Evolutionary conservation across 306 rosid genomes (phyloP), one percentile per base, ranked within the genome.

Genomic region (Elaeagnus macrophylla): DNA sequence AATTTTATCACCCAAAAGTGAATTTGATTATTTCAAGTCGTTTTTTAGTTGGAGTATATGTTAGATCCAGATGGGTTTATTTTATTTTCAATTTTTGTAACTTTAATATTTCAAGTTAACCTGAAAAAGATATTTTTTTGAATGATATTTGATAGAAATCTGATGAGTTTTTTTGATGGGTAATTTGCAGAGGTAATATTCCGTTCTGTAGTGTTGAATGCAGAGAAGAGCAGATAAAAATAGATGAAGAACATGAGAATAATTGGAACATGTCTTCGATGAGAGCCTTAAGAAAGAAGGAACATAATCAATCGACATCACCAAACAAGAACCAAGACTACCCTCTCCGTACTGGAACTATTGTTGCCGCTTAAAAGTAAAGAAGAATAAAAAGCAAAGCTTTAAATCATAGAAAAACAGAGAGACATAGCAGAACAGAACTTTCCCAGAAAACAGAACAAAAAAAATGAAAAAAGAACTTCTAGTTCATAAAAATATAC

Each of bases 181-280:
- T 55, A 17, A 7, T 48, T 50, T 73, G 56, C 93, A 91, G 97
- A 76, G 97, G 96, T 20, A 96, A 91, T 48, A 80, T 83, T 1
- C 97, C 97, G 9, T 91, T 91, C 67, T 91, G 97, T 35, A 86
- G 95, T 42, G 95, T 80, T 65, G 96, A 87, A 59, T 91, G 97
- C 56, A 82, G 97, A 50, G 73, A 62, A n/a, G 93, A 84, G 48
- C 96, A 91, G 57, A 91, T 91, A 18, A 89, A 80, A 19, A 62
- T 36, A 0, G 96, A 91, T 25, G 96, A 91, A 67, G 72, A 75
- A 0, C 75, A 78, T 10, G 97, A 25, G 79, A 78, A 86, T 5
- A 19, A 64, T 64, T 84, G 64, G 16, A 68, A 77, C 37, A 69
- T 86, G 18, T 80, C 88, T 35, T 87, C 97, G 0, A 61, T 82